These are phyloP conservation scores for Tuber indicum DNA, from an alignment of 495 filamentous ascomycete genomes.

Conservation along the genomic window DNA sequence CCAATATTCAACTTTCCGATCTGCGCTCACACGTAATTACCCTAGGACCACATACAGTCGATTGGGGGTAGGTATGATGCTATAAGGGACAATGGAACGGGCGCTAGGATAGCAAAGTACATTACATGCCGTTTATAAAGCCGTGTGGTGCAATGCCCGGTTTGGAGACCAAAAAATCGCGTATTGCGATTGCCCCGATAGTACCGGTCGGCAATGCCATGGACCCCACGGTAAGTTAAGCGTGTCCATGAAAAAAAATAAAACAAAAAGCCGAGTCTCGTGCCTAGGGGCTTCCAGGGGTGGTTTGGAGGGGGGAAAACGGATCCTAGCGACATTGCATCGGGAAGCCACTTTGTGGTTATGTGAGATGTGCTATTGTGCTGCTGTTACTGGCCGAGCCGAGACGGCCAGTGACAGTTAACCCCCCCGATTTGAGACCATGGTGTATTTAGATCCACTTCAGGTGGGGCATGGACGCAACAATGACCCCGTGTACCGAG, in stretches of 20 bases:
- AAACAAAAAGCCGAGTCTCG: not conserved
- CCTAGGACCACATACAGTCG: not conserved
- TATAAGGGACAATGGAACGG: not conserved
- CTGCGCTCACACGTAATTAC: not conserved
- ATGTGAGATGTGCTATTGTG: not conserved
- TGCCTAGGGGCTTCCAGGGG: not conserved
- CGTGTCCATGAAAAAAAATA: not conserved
- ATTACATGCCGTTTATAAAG: not conserved
- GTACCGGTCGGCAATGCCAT: not conserved
- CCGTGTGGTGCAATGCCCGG: not conserved
- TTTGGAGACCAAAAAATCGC: not conserved
- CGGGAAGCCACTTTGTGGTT: not conserved
- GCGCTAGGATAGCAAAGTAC: not conserved
- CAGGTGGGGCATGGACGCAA: not conserved
- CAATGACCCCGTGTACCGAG: not conserved
- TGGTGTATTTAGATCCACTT: not conserved
- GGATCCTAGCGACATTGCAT: not conserved
- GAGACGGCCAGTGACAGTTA: not conserved
- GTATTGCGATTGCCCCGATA: not conserved
- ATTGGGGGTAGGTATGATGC: not conserved
- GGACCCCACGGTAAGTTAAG: not conserved
- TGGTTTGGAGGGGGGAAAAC: not conserved
- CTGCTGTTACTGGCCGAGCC: not conserved
- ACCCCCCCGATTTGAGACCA: not conserved
- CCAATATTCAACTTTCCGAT: not conserved